Evolutionary conservation across 2,329 filamentous ascomycete species (phyloP), one percentile per base, ranked within the genome.

Genomic region (Neurospora sp.): DNA sequence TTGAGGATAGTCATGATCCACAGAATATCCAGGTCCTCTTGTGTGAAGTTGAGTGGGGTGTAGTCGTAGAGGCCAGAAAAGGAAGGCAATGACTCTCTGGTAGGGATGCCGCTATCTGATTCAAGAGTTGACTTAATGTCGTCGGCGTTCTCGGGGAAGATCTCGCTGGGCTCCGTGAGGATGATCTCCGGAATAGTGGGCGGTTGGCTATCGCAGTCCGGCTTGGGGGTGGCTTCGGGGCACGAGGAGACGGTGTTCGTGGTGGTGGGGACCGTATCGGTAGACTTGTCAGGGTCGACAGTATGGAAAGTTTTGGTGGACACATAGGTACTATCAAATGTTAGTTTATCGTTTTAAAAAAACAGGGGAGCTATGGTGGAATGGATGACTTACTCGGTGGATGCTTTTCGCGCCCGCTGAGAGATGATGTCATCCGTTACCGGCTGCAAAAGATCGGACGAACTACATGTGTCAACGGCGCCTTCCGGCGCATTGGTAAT

Each of bases 1-100:
- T 19, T 2, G 0, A 57, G 19, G 3, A 57, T 15, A 11, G 46
- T 57, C 46, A 15, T 57, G 6, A 57, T 28, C 46, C 46, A 57
- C 0, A 57, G 5, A 2, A 28, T 2, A 2, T 1, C 2, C 0
- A 57, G 2, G 1, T 57, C 11, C 46, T 57, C 23, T 6, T 12
- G 19, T 0, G 19, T 12, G 23, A 57, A 57, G 2, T 57, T 28
- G 19, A 28, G 0, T 0, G 10, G 0, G 2, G 19, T 1, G 23
- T 57, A 62, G 6, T 62, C 23, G 23, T 62, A 62, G 12, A 62
- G 12, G 12, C 2, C 3, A 1, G 2, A 1, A 33, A 33, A 62
- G 0, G 23, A 6, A 0, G 52, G 52, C 0, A 52, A 2, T 1
- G n/a, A 23, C 0, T 5, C 43, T 1, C 0, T 12, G 19, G 10